Conservation (phyloP, 129 eudicot species). For the Gnaphalium uliginosum region DNA sequence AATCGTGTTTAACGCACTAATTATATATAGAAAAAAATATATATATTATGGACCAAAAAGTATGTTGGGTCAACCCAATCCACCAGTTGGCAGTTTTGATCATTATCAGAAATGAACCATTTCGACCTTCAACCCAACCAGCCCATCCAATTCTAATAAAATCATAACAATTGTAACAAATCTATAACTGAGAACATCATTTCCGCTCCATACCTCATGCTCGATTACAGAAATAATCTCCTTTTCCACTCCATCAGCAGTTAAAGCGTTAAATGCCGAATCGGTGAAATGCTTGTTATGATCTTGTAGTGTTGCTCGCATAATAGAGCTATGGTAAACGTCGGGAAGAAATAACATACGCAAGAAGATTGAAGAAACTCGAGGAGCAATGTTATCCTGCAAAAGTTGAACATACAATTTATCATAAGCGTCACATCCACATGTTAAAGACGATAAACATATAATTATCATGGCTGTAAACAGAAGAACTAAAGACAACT, state of each 20-base stretch:
- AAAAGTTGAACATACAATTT: slow-evolving; percentile 3
- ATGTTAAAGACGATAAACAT: not conserved
- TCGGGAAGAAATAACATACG: slow-evolving; percentile 84
- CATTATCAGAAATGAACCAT: not conserved
- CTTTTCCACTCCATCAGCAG: slow-evolving; percentile 72
- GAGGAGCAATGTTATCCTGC: slow-evolving; percentile 77
- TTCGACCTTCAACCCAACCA: not conserved
- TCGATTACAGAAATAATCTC: slow-evolving; percentile 77
- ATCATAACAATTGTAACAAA: slow-evolving; percentile 5
- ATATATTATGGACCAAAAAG: not conserved
- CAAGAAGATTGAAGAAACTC: slow-evolving; percentile 71
- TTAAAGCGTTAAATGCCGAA: slow-evolving; percentile 69
- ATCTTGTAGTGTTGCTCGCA: slow-evolving; percentile 69
- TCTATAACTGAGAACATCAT: not conserved
- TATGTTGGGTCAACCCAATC: not conserved
- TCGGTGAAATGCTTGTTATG: slow-evolving; percentile 80
- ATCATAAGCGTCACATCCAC: slow-evolving; percentile 4
- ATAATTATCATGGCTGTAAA: slow-evolving; percentile 2
- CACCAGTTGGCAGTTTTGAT: not conserved
- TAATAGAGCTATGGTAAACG: slow-evolving; percentile 53
- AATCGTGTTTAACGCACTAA: not conserved
- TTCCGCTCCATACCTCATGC: slow-evolving; percentile 58
- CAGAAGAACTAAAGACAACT: not conserved
- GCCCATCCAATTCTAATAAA: slow-evolving; percentile 2
- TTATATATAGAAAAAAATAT: too few relatives aligned